phyloP scores from a whole-genome alignment of 1,284 basidiomycete species.

The Leccinum brunneo-olivaceum region DNA sequence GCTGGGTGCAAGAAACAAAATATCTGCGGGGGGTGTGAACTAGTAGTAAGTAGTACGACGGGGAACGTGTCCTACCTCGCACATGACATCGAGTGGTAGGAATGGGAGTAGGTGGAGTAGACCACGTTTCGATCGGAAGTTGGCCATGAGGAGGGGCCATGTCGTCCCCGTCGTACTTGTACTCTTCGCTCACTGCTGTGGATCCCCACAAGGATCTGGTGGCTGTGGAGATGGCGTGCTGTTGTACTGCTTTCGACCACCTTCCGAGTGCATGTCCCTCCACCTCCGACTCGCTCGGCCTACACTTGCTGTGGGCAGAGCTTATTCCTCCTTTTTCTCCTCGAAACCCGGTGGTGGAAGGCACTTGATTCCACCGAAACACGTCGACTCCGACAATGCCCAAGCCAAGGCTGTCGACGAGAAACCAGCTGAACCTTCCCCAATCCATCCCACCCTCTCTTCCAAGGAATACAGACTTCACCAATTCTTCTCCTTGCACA shows the following conservation, averaged over 20 bases:
- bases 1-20: conserved; percentile 22
- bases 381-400: no score
- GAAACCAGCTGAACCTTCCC: conserved; percentile 22
- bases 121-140: conserved; percentile 16
- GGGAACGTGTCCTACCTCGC: conserved; percentile 14
- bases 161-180: no score
- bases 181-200: no score
- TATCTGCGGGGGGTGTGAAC: conserved; percentile 17
- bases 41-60: background rate
- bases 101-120: conserved; percentile 19
- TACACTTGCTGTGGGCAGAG: conserved; percentile 33
- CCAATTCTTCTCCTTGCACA: conserved; percentile 72
- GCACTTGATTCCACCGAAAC: conserved; percentile 67
- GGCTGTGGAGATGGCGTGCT: background rate
- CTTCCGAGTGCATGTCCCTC: conserved; percentile 31
- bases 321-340: conserved; percentile 74
- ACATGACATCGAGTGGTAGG: conserved; percentile 23
- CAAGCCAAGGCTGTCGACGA: conserved; percentile 15
- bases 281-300: conserved; percentile 46
- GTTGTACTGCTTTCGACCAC: conserved; percentile 4
- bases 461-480: conserved; percentile 67
- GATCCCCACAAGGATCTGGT: no score
- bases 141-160: conserved; percentile 11
- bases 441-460: conserved; percentile 48
- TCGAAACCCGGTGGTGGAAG: conserved; percentile 69